Evolutionary conservation across 495 filamentous ascomycete species (phyloP).

Genomic region (Penicillium paxilli): DNA sequence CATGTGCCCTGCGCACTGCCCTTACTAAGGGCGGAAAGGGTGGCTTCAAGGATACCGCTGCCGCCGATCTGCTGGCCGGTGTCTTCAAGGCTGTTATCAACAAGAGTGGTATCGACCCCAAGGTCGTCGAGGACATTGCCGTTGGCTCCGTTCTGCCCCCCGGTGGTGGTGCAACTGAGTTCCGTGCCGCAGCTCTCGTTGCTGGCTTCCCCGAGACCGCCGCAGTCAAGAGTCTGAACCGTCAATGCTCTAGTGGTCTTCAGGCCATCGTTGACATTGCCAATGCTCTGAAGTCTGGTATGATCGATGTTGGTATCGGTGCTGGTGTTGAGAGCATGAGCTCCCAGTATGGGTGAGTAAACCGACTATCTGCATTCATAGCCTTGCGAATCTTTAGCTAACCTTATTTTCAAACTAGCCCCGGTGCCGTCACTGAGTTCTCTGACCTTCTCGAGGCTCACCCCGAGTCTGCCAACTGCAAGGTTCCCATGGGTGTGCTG

Average conservation of each 20-base stretch:
- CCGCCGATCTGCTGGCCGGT: constrained; percentile 82
- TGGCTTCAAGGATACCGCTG: constrained; percentile 89
- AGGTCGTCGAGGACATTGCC: constrained; percentile 83
- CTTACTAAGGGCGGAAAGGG: constrained; percentile 93
- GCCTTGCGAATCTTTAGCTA: background rate
- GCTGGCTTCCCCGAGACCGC: constrained; percentile 86
- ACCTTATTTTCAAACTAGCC: constrained; percentile 45
- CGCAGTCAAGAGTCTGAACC: constrained; percentile 81
- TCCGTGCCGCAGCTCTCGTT: constrained; percentile 86
- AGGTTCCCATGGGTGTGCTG: constrained; percentile 94
- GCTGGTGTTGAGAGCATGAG: constrained; percentile 99
- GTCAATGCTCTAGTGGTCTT: constrained; percentile 87
- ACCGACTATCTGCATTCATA: background rate
- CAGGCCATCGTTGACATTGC: constrained; percentile 92
- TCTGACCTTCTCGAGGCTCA: constrained; percentile 85
- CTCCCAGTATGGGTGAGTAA: constrained; percentile 76
- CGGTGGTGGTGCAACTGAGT: constrained; percentile 94
- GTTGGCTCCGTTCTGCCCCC: constrained; percentile 91
- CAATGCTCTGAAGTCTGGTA: constrained; percentile 80
- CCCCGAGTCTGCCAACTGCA: constrained; percentile 88
- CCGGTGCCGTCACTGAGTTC: constrained; percentile 89
- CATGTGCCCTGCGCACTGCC: constrained; percentile 86
- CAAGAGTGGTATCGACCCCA: constrained; percentile 82
- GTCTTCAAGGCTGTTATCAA: constrained; percentile 77
- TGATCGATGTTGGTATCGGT: constrained; percentile 95